Evolutionary conservation across 805 yeast genomes (phyloP).

Genomic region (Myxozyma vanderwaltii): DNA sequence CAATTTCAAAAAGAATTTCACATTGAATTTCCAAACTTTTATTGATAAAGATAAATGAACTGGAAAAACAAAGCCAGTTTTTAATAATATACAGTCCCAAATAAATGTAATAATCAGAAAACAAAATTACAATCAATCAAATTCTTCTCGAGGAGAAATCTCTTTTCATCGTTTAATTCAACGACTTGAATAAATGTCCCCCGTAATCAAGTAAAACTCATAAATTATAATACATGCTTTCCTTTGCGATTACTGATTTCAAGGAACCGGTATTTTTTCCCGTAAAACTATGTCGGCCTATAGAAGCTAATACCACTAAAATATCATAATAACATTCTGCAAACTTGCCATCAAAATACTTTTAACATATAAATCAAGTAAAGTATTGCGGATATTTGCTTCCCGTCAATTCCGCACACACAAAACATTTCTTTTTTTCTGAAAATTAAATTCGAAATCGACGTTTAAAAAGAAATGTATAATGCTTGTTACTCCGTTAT

Average conservation of each 20-base stretch:
- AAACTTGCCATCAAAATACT: background rate
- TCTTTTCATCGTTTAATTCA: too few species aligned
- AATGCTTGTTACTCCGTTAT: conserved; percentile 8
- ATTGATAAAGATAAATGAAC: conserved; percentile 1
- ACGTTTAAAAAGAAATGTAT: background rate
- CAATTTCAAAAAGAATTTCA: background rate
- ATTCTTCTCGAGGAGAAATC: too few species aligned
- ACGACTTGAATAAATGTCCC: too few species aligned
- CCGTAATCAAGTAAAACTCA: too few species aligned
- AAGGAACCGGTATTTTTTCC: background rate
- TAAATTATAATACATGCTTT: too few species aligned
- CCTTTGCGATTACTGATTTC: background rate
- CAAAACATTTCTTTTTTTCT: background rate
- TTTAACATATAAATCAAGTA: background rate
- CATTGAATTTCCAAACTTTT: conserved; percentile 1
- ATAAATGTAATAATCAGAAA: background rate
- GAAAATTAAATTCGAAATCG: background rate
- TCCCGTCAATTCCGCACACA: conserved; percentile 1
- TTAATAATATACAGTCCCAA: background rate
- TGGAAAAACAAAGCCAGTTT: conserved; percentile 13
- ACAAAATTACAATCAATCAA: too few species aligned
- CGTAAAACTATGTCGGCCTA: conserved; percentile 4
- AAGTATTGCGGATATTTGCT: too few species aligned
- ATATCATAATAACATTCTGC: background rate
- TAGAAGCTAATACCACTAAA: background rate